A percentile compares a stretch with the other conserved stretches of the same genome.
These are phyloP conservation scores for Vicia villosa DNA, from an alignment of 306 rosid species.

Conservation along the genomic window DNA sequence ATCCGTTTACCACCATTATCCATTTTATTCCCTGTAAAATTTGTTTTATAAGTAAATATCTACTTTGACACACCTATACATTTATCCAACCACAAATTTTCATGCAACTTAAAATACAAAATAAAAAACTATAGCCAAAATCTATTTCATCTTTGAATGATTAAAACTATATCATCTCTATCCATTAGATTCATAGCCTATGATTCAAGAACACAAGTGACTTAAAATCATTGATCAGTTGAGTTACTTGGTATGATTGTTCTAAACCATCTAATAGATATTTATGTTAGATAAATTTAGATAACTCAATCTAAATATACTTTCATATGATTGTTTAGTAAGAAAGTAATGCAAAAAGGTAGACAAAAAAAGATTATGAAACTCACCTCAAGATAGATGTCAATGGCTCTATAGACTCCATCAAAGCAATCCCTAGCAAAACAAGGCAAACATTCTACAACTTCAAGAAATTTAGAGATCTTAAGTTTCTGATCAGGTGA, in stretches of 20 bases:
- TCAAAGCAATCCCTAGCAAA: constrained; percentile 68
- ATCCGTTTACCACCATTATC: too few relatives aligned
- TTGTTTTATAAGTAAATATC: background rate
- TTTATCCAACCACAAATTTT: background rate
- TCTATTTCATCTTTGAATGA: background rate
- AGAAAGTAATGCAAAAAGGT: background rate
- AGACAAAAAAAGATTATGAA: background rate
- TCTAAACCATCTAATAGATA: too few relatives aligned
- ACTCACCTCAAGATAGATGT: constrained; percentile 73
- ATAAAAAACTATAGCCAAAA: background rate
- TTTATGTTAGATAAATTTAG: too few relatives aligned
- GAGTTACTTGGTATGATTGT: too few relatives aligned
- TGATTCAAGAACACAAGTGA: background rate
- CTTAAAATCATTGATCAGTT: background rate
- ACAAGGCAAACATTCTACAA: constrained; percentile 71
- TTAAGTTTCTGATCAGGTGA: constrained; percentile 74
- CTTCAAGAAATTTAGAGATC: constrained; percentile 66
- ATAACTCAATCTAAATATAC: background rate
- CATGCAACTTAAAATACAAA: background rate
- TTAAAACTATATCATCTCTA: background rate
- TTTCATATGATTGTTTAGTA: background rate
- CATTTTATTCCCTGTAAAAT: too few relatives aligned
- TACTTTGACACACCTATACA: background rate
- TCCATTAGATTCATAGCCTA: background rate
- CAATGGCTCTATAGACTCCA: constrained; percentile 77